A percentile compares a stretch with the other conserved stretches of the same genome.
Conservation (phyloP, 352 stramenopile genomes). For the Blastocystis sp. region DNA sequence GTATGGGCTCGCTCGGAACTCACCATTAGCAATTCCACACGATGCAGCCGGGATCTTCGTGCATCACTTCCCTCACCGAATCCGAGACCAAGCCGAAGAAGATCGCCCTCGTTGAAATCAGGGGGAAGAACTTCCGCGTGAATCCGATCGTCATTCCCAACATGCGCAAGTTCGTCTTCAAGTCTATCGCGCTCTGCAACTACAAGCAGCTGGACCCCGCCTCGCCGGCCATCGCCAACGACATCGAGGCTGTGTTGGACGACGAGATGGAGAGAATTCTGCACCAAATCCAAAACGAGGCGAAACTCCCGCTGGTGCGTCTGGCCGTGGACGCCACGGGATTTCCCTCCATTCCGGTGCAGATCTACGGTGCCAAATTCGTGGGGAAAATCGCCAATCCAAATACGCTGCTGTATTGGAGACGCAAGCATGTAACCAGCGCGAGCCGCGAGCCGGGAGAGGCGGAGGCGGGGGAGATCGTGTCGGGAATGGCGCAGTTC, state of each 20-base stretch:
- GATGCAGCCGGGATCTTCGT: constrained; percentile 89
- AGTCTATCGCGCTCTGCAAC: constrained; percentile 81
- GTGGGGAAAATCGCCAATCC: constrained; percentile 63
- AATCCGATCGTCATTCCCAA: constrained; percentile 79
- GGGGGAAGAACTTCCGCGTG: constrained; percentile 81
- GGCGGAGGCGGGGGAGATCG: background rate
- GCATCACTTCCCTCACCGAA: constrained; percentile 89
- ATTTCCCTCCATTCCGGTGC: constrained; percentile 44
- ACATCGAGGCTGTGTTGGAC: constrained; percentile 33
- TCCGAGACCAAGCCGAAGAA: constrained; percentile 81
- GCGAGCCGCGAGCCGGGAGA: background rate
- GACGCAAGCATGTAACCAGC: constrained; percentile 8
- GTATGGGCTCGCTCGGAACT: background rate
- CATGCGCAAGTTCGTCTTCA: constrained; percentile 87
- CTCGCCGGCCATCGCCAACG: constrained; percentile 85
- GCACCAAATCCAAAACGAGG: background rate
- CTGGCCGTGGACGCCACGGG: constrained; percentile 31
- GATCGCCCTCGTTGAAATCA: constrained; percentile 84
- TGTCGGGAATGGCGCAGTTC: constrained; percentile 9
- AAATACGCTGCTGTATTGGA: constrained; percentile 2
- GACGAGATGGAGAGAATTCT: constrained; percentile 16
- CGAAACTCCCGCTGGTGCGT: constrained; percentile 46
- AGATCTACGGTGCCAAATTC: constrained; percentile 62
- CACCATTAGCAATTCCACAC: constrained; percentile 82
- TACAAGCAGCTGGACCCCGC: constrained; percentile 73